Evolutionary conservation across 129 eudicot genomes (phyloP).

Genomic region (Saussurea involucrata): DNA sequence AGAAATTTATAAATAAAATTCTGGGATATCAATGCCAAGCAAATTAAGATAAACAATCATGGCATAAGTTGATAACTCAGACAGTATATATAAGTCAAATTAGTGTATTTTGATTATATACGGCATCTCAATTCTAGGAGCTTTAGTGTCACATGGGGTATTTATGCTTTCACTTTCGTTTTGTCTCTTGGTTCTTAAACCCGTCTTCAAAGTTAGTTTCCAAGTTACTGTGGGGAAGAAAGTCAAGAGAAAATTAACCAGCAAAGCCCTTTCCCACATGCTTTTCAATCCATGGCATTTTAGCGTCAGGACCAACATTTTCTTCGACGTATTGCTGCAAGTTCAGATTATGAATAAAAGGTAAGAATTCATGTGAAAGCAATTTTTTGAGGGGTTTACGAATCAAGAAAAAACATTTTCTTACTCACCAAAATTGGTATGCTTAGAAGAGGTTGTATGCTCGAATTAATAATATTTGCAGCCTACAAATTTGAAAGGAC

Average conservation of each 20-base stretch:
- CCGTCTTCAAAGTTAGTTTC: neutral
- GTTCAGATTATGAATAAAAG: neutral
- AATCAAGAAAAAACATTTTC: neutral
- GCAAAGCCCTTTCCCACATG: slow-evolving; percentile 45
- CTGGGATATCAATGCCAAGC: no score
- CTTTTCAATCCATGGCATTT: slow-evolving; percentile 38
- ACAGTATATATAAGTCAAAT: neutral
- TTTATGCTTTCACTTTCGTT: neutral
- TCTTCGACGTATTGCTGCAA: slow-evolving; percentile 34
- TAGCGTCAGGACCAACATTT: slow-evolving; percentile 38
- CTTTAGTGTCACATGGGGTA: neutral
- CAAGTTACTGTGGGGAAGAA: neutral
- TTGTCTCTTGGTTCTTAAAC: neutral
- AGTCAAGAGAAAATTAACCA: slow-evolving; percentile 24
- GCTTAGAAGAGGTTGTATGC: slow-evolving; percentile 62
- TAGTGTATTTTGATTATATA: neutral
- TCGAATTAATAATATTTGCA: slow-evolving; percentile 57
- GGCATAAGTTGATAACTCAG: no score
- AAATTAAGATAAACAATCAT: no score
- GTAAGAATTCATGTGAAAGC: neutral
- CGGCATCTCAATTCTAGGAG: neutral
- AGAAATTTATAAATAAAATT: no score
- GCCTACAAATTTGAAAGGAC: slow-evolving; percentile 30
- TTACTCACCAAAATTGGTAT: slow-evolving; percentile 35
- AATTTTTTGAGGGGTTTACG: neutral